Conservation (phyloP, 2,329 filamentous ascomycete species). For the Phoma sp. region DNA sequence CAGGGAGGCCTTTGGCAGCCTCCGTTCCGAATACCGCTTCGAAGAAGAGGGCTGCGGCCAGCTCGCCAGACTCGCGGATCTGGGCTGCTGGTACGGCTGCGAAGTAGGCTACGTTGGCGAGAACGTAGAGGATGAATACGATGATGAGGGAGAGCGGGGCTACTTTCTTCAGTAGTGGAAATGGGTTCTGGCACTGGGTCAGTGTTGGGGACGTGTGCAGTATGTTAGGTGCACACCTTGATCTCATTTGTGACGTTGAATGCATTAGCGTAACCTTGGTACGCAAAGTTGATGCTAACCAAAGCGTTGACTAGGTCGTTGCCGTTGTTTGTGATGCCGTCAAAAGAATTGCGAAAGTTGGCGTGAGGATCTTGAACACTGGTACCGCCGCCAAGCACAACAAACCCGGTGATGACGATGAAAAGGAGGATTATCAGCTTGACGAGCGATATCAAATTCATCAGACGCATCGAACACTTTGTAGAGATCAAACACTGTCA, state of each 20-base stretch:
- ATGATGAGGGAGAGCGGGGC: conserved; percentile 58
- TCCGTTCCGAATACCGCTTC: conserved; percentile 62
- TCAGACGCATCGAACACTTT: conserved; percentile 34
- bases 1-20: conserved; percentile 61
- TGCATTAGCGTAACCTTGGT: conserved; percentile 39
- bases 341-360: conserved; percentile 38
- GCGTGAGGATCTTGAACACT: conserved; percentile 30
- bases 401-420: conserved; percentile 40
- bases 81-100: conserved; percentile 49
- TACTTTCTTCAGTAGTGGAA: conserved; percentile 58
- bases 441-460: conserved; percentile 47
- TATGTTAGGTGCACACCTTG: conserved; percentile 20
- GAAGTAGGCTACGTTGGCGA: conserved; percentile 37
- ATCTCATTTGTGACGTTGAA: conserved; percentile 45
- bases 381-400: conserved; percentile 37
- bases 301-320: conserved; percentile 39
- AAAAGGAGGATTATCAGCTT: conserved; percentile 70
- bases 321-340: conserved; percentile 35
- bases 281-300: conserved; percentile 43
- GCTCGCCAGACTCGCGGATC: conserved; percentile 60
- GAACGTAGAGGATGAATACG: conserved; percentile 51
- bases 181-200: conserved; percentile 56
- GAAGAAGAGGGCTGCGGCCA: conserved; percentile 66
- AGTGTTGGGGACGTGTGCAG: neutral
- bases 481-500: conserved; percentile 32